phyloP scores from a whole-genome alignment of 2,329 filamentous ascomycete species.

The Lachnellula cervina region DNA sequence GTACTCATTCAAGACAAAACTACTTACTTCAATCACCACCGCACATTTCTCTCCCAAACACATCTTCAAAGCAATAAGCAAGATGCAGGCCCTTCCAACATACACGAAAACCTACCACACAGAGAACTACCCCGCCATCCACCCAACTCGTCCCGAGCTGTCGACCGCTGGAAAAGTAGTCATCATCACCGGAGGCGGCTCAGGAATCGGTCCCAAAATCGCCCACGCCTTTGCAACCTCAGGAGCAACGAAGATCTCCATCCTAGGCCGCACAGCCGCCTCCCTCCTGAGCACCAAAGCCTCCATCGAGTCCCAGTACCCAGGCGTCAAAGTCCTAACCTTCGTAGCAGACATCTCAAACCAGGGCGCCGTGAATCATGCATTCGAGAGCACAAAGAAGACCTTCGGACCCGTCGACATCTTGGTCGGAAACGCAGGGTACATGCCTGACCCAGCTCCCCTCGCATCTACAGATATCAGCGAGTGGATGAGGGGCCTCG shows the following conservation, averaged over 20 bases:
- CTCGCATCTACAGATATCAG: conserved; percentile 3
- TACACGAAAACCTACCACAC: neutral
- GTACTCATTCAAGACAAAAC: no score
- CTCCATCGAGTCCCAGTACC: neutral
- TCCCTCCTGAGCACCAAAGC: conserved; percentile 2
- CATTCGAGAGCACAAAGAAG: conserved; percentile 4
- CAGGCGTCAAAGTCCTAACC: neutral
- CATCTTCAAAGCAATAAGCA: no score
- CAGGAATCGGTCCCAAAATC: neutral
- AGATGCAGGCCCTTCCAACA: neutral
- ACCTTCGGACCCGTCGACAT: conserved; percentile 7
- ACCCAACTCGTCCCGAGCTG: conserved; percentile 1
- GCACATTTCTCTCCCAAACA: no score
- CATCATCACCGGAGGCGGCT: neutral
- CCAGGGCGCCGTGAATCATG: neutral
- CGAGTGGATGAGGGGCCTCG: conserved; percentile 4
- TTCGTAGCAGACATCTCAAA: conserved; percentile 6
- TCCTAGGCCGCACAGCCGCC: conserved; percentile 20
- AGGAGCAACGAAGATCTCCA: conserved; percentile 25
- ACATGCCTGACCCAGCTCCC: conserved; percentile 5
- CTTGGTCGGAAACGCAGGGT: conserved; percentile 4
- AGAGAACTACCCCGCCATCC: neutral
- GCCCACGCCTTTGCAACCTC: neutral
- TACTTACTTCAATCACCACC: no score
- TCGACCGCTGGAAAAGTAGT: conserved; percentile 4